Base-by-base conservation (phyloP, 805 yeast species). In the Blastobotrys mokoenaii region DNA sequence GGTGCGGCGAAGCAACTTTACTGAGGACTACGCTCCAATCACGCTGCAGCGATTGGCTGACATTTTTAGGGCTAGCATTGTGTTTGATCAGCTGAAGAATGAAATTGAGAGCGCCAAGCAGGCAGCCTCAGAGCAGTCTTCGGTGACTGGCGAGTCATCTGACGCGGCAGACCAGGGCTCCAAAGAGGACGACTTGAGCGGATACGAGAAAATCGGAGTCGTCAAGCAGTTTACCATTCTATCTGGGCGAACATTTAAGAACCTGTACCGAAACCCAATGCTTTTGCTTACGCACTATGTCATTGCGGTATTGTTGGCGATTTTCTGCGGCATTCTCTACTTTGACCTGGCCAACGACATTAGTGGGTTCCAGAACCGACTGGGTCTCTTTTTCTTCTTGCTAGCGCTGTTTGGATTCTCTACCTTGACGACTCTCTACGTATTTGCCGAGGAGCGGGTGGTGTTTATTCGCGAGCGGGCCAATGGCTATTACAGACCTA, bases 311-410 rank as follows among this genome's bases (percentile, higher is more conserved):
- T 61, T 80, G 12, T 77, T 90, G 63, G 96, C 95, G 1, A 58
- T 80, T 3, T 84, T 90, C 64, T 81, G 96, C 64, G 96, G 97
- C 0, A 76, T 76, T 41, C 69, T 93, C 35, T 93, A 93, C 63
- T 90, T 81, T 65, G 73, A 87, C 57, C 80, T 90, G 20, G 70
- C 80, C 36, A 84, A 87, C 59, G 96, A 90, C 61, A 90, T 93
- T 45, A 80, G 95, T 57, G 98, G 98, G 0, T 93, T 93, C 70
- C 98, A 93, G 63, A 93, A 93, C 64, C 74, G 98, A 55, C 71
- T 93, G 52, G 98, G 98, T 0, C 69, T 93, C 48, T 93, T 93
- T 65, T 90, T 93, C 70, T 93, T 93, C 63, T 66, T 89, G 43
- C 70, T 93, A 49, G 86, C 97, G 2, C 76, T 89, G 57, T 89